Percentiles rank a stretch among this genome's conserved stretches.
Evolutionary conservation across 139 green algal genomes (phyloP).

Genomic region (Gonium pectorale): DNA sequence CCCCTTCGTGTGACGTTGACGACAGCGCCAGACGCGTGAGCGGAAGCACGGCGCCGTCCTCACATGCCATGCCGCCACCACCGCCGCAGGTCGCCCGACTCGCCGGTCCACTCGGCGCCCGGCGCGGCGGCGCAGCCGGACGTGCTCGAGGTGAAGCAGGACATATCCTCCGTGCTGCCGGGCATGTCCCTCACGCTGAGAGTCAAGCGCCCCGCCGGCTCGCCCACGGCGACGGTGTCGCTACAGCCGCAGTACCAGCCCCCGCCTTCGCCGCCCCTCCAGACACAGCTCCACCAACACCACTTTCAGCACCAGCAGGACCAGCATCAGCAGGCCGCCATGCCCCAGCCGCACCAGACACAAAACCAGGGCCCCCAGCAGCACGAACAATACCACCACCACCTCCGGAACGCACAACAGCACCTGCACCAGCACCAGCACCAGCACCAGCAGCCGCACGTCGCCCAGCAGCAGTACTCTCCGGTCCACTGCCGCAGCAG

Average conservation of each 20-base stretch:
- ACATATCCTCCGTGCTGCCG: constrained; percentile 46
- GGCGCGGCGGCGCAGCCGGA: not conserved
- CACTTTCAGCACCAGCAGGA: not conserved
- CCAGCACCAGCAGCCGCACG: too few relatives aligned
- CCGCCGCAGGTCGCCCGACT: not conserved
- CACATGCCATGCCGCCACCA: not conserved
- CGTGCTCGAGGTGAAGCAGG: constrained; percentile 35
- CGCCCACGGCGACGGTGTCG: not conserved
- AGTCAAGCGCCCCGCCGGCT: not conserved
- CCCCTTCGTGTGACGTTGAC: too few relatives aligned
- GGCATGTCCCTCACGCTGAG: constrained; percentile 41
- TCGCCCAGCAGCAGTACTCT: too few relatives aligned
- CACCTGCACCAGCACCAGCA: too few relatives aligned
- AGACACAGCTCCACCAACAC: not conserved
- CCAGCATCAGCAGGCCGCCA: not conserved
- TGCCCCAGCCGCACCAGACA: not conserved
- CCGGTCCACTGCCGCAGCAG: too few relatives aligned
- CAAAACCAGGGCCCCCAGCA: too few relatives aligned
- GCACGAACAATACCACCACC: too few relatives aligned
- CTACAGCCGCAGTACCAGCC: not conserved
- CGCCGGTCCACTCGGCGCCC: not conserved
- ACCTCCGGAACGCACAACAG: too few relatives aligned
- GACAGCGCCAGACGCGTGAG: too few relatives aligned
- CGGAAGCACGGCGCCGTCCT: not conserved
- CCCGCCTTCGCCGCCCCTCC: not conserved